Percentiles rank a stretch among this genome's conserved stretches.
These are phyloP conservation scores for Trichophyton benhamiae DNA, from an alignment of 2,329 filamentous ascomycete genomes.

Conservation along the genomic window DNA sequence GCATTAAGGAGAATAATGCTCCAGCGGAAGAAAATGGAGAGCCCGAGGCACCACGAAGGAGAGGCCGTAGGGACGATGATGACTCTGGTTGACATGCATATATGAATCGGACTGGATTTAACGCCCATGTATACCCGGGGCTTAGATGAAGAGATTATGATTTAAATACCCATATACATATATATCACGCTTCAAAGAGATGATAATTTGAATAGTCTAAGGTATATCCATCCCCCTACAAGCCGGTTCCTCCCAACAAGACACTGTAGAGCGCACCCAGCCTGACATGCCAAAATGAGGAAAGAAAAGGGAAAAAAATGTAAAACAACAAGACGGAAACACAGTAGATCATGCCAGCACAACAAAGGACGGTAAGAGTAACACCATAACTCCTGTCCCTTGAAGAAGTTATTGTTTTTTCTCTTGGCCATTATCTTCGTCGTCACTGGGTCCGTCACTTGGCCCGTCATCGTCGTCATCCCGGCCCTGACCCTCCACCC, in stretches of 20 bases:
- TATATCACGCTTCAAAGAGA: not conserved
- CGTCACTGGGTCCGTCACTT: constrained; percentile 22
- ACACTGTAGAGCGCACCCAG: not conserved
- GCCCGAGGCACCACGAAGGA: not conserved
- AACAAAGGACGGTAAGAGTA: not conserved
- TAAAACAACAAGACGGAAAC: too few species aligned
- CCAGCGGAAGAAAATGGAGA: not conserved
- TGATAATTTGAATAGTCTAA: not conserved
- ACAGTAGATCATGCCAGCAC: not conserved
- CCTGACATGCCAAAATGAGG: not conserved
- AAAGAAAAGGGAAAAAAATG: not conserved
- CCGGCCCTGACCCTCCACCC: constrained; percentile 20
- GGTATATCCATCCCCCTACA: not conserved
- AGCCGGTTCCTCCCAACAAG: not conserved
- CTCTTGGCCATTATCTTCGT: constrained; percentile 23
- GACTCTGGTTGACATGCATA: constrained; percentile 3
- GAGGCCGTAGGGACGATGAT: constrained; percentile 1
- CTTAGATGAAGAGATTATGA: not conserved
- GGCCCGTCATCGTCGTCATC: constrained; percentile 24
- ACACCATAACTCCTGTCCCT: constrained; percentile 5
- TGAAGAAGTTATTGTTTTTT: not conserved
- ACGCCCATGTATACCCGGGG: not conserved
- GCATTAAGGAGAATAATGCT: constrained; percentile 28
- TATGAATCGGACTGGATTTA: not conserved
- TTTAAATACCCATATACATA: not conserved